A percentile compares a stretch with the other conserved stretches of the same genome.
These are phyloP conservation scores for Ceriops zippeliana DNA, from an alignment of 345 rosid genomes.

Conservation along the genomic window DNA sequence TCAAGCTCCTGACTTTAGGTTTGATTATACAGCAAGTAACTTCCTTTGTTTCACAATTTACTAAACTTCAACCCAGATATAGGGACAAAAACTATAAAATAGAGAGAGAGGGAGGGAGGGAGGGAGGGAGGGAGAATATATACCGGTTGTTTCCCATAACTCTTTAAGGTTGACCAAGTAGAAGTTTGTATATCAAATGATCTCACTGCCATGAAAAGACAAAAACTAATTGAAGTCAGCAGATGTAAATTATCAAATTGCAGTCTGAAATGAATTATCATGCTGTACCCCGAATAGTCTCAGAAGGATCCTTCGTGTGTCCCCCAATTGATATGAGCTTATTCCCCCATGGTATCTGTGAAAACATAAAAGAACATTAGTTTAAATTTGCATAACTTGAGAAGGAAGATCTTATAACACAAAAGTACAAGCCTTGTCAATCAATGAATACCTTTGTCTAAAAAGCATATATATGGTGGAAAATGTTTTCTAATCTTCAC, in stretches of 20 bases:
- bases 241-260: neutral
- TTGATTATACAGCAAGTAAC: neutral
- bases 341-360: conserved; percentile 86
- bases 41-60: neutral
- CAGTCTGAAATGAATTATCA: neutral
- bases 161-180: conserved; percentile 85
- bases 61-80: neutral
- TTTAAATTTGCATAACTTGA: conserved; percentile 10
- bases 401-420: conserved; percentile 17
- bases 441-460: conserved; percentile 13
- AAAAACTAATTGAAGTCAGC: neutral
- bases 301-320: conserved; percentile 90
- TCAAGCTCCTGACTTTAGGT: neutral
- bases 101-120: conserved; percentile 11
- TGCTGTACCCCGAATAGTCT: conserved; percentile 69
- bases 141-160: conserved; percentile 98
- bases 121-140: conserved; percentile 18
- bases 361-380: conserved; percentile 16
- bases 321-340: conserved; percentile 91
- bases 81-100: neutral
- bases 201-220: conserved; percentile 60
- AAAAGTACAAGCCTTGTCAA: conserved; percentile 11
- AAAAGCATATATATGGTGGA: conserved; percentile 21
- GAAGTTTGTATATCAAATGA: conserved; percentile 68
- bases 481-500: conserved; percentile 19